A percentile compares a stretch with the other conserved stretches of the same genome.
Evolutionary conservation across 2,329 filamentous ascomycete species (phyloP).

Genomic region (Fusarium multiceps): DNA sequence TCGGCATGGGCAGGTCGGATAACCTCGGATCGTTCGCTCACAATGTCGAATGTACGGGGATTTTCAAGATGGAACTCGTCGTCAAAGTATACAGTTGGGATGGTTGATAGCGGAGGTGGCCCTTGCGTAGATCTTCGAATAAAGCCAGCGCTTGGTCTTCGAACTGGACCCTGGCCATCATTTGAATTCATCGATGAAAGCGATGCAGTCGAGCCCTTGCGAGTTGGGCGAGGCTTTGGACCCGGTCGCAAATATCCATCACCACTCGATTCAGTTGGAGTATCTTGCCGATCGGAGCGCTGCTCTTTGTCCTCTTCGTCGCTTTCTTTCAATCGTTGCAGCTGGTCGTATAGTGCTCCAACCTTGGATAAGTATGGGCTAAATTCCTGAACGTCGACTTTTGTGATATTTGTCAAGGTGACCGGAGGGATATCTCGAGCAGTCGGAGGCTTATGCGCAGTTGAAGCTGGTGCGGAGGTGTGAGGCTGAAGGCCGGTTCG

Average conservation of each 20-base stretch:
- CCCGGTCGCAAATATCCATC: constrained; percentile 62
- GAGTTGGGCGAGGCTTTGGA: constrained; percentile 40
- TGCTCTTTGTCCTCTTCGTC: constrained; percentile 70
- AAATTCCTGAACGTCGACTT: constrained; percentile 83
- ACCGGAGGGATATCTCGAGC: constrained; percentile 93
- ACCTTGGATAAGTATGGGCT: constrained; percentile 86
- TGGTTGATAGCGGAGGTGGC: constrained; percentile 88
- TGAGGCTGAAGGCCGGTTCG: constrained; percentile 88
- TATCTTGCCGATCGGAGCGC: constrained; percentile 57
- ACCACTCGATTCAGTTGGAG: constrained; percentile 50
- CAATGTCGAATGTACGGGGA: constrained; percentile 93
- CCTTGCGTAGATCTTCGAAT: constrained; percentile 73
- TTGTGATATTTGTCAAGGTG: constrained; percentile 86
- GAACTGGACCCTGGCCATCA: constrained; percentile 56
- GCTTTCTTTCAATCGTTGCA: constrained; percentile 84
- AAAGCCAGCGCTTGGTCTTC: constrained; percentile 61
- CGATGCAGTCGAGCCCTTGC: constrained; percentile 57
- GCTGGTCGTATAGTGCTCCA: constrained; percentile 86
- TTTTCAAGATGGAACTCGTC: constrained; percentile 96
- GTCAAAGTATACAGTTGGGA: constrained; percentile 93
- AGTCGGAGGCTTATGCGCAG: constrained; percentile 83
- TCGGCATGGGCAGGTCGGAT: constrained; percentile 73
- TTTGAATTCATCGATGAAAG: constrained; percentile 63
- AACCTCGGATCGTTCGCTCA: constrained; percentile 96
- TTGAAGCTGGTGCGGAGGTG: constrained; percentile 74